These are phyloP conservation scores for Sonneratia caseolaris DNA, from an alignment of 345 rosid species.

Conservation along the genomic window DNA sequence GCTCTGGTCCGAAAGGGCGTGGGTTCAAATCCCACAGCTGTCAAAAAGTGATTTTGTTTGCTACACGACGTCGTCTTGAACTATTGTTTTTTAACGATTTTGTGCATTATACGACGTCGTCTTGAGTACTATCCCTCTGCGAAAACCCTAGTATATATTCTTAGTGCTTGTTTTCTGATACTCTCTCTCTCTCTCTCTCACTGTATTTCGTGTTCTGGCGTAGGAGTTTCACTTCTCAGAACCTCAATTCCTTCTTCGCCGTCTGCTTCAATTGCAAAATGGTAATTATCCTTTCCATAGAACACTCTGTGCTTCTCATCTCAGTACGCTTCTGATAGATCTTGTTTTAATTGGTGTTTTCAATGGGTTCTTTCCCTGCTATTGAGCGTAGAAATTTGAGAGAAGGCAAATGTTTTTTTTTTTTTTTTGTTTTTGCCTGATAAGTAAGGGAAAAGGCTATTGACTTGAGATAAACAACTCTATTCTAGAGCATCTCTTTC, in stretches of 20 bases:
- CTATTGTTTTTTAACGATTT: no score
- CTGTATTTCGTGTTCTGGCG: no score
- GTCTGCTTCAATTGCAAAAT: not conserved
- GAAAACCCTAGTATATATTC: no score
- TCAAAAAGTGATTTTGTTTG: conserved; percentile 17
- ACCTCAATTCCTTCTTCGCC: not conserved
- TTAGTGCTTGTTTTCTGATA: no score
- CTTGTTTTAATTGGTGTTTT: not conserved
- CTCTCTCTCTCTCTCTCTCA: not conserved
- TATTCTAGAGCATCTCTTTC: no score
- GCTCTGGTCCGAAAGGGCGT: conserved; percentile 99
- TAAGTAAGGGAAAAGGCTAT: not conserved
- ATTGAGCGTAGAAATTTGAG: no score
- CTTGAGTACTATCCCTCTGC: no score
- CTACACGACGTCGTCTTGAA: no score
- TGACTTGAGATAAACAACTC: not conserved
- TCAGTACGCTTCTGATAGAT: not conserved
- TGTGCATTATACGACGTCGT: no score
- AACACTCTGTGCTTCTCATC: not conserved
- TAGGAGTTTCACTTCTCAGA: not conserved
- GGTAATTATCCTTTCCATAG: not conserved
- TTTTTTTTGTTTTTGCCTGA: no score
- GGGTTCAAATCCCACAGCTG: conserved; percentile 94
- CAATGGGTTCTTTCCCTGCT: not conserved
- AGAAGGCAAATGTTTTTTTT: no score